These are phyloP conservation scores for Panicum miliaceum DNA, from an alignment of 176 grass and related monocot genomes.

Conservation along the genomic window DNA sequence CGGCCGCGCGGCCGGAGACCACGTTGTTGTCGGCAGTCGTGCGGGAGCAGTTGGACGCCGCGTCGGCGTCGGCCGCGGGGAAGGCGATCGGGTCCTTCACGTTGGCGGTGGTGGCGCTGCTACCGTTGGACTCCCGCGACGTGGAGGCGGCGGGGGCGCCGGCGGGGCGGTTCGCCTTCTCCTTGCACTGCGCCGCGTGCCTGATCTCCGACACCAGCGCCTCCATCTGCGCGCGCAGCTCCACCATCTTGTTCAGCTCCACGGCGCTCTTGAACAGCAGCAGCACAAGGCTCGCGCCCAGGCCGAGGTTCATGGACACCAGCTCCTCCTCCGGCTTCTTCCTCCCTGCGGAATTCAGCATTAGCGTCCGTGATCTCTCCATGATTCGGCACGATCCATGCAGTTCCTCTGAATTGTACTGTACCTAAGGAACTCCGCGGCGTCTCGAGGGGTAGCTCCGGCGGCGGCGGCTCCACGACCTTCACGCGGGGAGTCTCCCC, in stretches of 20 bases:
- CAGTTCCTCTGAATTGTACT: not conserved
- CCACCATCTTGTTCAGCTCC: constrained; percentile 88
- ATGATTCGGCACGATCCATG: not conserved
- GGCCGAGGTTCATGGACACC: constrained; percentile 72
- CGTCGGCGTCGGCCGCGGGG: constrained; percentile 36
- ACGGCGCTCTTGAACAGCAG: constrained; percentile 74
- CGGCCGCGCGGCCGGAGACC: constrained; percentile 11
- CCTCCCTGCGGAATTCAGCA: constrained; percentile 52
- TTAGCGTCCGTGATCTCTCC: not conserved
- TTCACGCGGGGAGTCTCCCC: constrained; percentile 32
- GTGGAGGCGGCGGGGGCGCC: not conserved
- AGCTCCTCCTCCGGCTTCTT: constrained; percentile 75
- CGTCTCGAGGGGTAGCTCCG: constrained; percentile 41
- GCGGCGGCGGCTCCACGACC: constrained; percentile 44
- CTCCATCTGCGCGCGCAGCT: constrained; percentile 86
- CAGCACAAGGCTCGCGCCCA: constrained; percentile 75
- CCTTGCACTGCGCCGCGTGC: constrained; percentile 37
- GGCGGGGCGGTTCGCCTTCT: not conserved
- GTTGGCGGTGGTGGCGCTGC: constrained; percentile 26
- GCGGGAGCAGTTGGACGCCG: constrained; percentile 44
- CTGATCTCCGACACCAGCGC: constrained; percentile 65
- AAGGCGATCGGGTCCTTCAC: constrained; percentile 55
- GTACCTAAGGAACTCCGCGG: constrained; percentile 55
- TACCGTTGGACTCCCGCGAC: constrained; percentile 40
- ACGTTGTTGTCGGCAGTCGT: constrained; percentile 24